Base-by-base conservation (phyloP, 768 basidiomycete species). In the Saitozyma podzolica region DNA sequence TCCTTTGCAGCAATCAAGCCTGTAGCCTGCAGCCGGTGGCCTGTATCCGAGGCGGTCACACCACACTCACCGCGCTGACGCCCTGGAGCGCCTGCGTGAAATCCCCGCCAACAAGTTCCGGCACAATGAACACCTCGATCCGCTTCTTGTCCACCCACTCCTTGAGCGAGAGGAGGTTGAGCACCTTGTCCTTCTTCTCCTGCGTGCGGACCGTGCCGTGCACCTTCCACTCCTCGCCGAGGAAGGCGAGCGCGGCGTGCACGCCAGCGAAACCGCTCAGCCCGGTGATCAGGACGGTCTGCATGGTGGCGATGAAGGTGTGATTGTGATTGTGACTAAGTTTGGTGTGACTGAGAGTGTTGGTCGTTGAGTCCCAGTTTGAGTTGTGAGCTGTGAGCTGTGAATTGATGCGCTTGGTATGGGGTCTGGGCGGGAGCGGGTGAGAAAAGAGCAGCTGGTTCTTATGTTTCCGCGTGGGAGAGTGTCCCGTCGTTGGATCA, bases 201-300 rank as follows among this genome's bases (percentile, higher is more conserved):
- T 50, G 50, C 1, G 66, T 64, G 14, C 76, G 64, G 40, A 75
- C 74, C 14, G 76, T 77, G n/a, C 76, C 76, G 16, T 68, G 62
- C 6, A 77, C 76, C 37, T 55, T 63, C 72, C 72, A 74, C 14
- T 74, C 76, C 41, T 70, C 57, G 40, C 60, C 49, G 40, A 77
- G 67, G 70, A 70, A 75, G 9, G 51, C 41, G 40, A 70, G 55
- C 16, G 76, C 76, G 54, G 68, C 63, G 59, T 73, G 73, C n/a
- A 64, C 64, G 13, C 70, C 71, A 11, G 67, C 62, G 55, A 72
- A 76, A 49, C 75, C 75, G 56, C 70, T 70, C 37, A 76, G 50
- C 29, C 75, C 75, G 19, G 75, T 74, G 52, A 76, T 69, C 43
- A 74, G 62, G 17, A 76, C 70, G 45, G 57, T 65, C n/a, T 66